phyloP scores from a whole-genome alignment of 73 alveolate genomes.

The Symbiodinium natans region DNA sequence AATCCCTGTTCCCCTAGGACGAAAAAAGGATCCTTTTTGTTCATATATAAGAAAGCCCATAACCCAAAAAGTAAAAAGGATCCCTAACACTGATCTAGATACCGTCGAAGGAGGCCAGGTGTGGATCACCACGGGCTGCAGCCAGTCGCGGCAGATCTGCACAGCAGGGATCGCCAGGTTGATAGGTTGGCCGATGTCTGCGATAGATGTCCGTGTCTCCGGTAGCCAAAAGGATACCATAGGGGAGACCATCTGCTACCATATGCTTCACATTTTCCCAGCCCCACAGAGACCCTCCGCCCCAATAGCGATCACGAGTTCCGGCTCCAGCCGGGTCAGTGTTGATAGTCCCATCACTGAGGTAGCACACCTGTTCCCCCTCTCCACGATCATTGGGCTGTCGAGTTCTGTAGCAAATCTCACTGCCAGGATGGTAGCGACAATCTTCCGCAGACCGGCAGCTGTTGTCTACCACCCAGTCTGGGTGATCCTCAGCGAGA shows the following conservation, averaged over 20 bases:
- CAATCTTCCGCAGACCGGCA: neutral
- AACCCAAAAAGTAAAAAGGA: too few species aligned
- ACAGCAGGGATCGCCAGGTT: neutral
- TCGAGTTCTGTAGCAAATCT: neutral
- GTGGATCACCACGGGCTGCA: neutral
- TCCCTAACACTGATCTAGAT: too few species aligned
- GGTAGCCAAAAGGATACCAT: neutral
- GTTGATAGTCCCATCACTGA: neutral
- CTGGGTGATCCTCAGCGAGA: neutral
- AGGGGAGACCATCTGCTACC: neutral
- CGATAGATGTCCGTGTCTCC: neutral
- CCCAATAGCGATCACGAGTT: neutral
- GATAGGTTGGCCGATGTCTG: neutral
- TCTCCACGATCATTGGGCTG: too few species aligned
- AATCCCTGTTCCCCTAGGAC: too few species aligned
- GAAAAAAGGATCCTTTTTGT: too few species aligned
- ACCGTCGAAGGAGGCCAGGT: slow-evolving; percentile 20
- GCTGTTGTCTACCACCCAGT: neutral
- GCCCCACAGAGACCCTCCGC: neutral
- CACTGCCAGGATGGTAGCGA: neutral
- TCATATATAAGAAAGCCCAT: too few species aligned
- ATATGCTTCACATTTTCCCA: neutral
- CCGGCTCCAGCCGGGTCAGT: neutral
- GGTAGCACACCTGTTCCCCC: neutral
- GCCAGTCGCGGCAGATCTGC: neutral